Evolutionary conservation across 129 eudicot genomes (phyloP).

Genomic region (carrot (Daucus carota)): DNA sequence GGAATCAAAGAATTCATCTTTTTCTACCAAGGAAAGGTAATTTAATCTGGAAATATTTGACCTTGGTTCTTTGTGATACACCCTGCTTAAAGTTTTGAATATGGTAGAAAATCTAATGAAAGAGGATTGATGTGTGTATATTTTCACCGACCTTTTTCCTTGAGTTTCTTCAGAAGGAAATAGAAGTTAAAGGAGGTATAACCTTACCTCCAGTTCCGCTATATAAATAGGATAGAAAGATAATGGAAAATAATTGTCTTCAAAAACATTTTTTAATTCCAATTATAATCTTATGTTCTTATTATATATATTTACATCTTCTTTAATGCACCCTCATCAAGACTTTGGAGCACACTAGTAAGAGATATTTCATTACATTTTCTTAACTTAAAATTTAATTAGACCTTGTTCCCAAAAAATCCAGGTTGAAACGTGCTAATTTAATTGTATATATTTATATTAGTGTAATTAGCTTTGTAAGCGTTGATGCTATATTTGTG

Average conservation of each 20-base stretch:
- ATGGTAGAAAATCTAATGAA: not conserved
- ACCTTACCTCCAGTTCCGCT: not conserved
- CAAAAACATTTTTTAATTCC: not conserved
- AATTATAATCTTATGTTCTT: no score
- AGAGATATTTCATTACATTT: no score
- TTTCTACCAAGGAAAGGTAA: conserved; percentile 42
- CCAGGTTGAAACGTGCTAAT: not conserved
- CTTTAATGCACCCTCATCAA: not conserved
- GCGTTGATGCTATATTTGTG: no score
- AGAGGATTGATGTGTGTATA: not conserved
- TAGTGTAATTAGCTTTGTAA: no score
- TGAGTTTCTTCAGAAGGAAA: no score
- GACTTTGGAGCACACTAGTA: not conserved
- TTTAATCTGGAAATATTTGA: not conserved
- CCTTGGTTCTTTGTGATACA: not conserved
- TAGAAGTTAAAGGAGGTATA: no score
- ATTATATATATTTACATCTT: no score
- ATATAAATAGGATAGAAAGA: not conserved
- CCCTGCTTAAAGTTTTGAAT: not conserved
- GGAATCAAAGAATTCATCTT: conserved; percentile 28
- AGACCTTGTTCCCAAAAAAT: not conserved
- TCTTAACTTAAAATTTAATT: not conserved
- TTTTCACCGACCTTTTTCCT: not conserved
- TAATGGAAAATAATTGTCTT: not conserved
- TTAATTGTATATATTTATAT: not conserved